Evolutionary conservation across 78 protist species (phyloP).

Genomic region (Polysphondylium violaceum): DNA sequence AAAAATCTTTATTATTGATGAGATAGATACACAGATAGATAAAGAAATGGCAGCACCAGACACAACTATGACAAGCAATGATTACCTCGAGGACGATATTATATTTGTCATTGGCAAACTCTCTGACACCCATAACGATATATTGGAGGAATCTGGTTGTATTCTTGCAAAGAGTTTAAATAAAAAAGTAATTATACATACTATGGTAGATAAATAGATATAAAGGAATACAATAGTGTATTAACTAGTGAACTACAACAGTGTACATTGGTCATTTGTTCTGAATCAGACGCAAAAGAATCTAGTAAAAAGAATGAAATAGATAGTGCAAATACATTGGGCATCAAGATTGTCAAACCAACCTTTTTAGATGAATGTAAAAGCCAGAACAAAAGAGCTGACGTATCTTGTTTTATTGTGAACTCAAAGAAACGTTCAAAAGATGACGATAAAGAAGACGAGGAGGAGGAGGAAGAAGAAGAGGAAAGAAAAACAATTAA

Average conservation of each 20-base stretch:
- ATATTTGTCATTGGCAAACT: conserved; percentile 15
- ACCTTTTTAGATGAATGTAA: neutral
- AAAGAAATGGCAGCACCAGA: neutral
- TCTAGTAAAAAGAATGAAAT: neutral
- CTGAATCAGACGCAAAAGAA: neutral
- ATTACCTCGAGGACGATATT: conserved; percentile 13
- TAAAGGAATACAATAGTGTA: neutral
- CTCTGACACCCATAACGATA: neutral
- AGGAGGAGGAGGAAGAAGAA: neutral
- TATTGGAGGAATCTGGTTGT: conserved; percentile 18
- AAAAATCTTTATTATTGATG: no score
- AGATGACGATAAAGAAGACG: neutral
- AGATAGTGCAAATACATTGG: conserved; percentile 10
- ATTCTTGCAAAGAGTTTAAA: conserved; percentile 8
- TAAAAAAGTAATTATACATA: conserved; percentile 7
- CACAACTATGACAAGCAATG: neutral
- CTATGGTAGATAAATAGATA: neutral
- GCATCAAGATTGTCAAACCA: neutral
- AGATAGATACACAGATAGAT: no score
- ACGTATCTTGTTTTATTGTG: neutral
- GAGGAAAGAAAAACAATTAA: neutral
- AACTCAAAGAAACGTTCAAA: neutral
- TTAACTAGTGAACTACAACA: neutral
- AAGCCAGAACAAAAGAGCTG: neutral
- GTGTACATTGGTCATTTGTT: conserved; percentile 19